A percentile compares a stretch with the other conserved stretches of the same genome.
These are phyloP conservation scores for Trypanosoma avium DNA, from an alignment of 208 protist genomes.

Conservation along the genomic window DNA sequence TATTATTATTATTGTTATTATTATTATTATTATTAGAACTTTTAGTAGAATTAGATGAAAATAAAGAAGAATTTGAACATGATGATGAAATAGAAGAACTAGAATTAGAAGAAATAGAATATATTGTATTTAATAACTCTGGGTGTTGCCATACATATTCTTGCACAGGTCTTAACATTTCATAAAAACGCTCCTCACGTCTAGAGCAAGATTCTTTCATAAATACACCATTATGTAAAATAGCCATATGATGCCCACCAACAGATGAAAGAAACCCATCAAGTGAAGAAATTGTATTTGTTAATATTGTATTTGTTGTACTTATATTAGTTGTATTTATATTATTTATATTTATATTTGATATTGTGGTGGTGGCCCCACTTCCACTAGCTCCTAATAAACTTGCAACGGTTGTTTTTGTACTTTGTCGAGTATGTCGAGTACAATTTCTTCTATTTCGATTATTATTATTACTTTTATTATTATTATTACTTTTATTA, in stretches of 20 bases:
- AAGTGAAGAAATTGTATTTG: background rate
- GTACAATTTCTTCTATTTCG: background rate
- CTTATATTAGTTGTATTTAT: background rate
- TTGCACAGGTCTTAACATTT: slow-evolving; percentile 61
- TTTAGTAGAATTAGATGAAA: background rate
- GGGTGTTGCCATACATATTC: slow-evolving; percentile 34
- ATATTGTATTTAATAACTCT: background rate
- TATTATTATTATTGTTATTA: background rate
- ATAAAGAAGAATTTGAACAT: too few species aligned
- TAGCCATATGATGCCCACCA: slow-evolving; percentile 78
- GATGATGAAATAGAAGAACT: too few species aligned
- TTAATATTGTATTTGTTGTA: background rate
- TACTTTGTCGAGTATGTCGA: background rate
- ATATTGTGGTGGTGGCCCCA: slow-evolving; percentile 10
- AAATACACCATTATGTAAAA: slow-evolving; percentile 58
- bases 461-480: background rate
- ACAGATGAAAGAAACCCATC: slow-evolving; percentile 26
- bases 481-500: too few species aligned
- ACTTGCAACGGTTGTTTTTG: background rate
- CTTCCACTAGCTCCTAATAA: slow-evolving; percentile 1
- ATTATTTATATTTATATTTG: background rate
- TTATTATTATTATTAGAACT: background rate
- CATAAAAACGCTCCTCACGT: slow-evolving; percentile 82
- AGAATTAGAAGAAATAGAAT: background rate
- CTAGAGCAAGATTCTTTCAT: slow-evolving; percentile 75